Evolutionary conservation across 257 asterid genomes (phyloP).

Genomic region (Sherardia arvensis): DNA sequence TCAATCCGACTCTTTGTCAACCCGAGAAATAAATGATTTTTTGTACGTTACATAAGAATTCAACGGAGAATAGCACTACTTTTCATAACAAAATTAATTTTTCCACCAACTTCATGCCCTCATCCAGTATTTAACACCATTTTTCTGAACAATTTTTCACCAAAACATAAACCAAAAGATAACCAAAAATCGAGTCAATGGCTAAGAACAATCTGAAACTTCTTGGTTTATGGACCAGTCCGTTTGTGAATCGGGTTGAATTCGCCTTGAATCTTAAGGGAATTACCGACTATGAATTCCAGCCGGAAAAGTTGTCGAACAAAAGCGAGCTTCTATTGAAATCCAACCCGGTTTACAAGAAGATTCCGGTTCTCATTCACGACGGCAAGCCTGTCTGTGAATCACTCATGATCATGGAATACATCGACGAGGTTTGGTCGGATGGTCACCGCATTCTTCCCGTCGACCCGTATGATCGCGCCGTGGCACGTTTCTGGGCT

Average conservation of each 20-base stretch:
- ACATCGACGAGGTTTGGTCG: conserved; percentile 31
- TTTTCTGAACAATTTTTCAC: too few relatives aligned
- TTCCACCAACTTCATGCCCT: too few relatives aligned
- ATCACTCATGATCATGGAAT: conserved; percentile 24
- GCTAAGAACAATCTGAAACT: conserved; percentile 7
- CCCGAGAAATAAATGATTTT: too few relatives aligned
- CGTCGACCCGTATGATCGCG: conserved; percentile 24
- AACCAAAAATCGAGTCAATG: conserved; percentile 3
- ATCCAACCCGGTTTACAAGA: conserved; percentile 28
- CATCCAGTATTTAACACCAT: too few relatives aligned
- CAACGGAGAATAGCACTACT: too few relatives aligned
- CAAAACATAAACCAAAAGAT: too few relatives aligned
- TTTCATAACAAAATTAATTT: too few relatives aligned
- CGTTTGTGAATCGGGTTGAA: conserved; percentile 17
- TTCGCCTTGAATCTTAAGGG: conserved; percentile 29
- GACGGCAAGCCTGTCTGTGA: conserved; percentile 19
- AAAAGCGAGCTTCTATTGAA: conserved; percentile 30
- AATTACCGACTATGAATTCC: conserved; percentile 9
- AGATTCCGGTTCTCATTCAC: conserved; percentile 30
- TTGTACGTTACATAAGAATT: too few relatives aligned
- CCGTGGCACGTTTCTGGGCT: conserved; percentile 31
- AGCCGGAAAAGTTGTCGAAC: conserved; percentile 2
- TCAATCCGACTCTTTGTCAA: too few relatives aligned
- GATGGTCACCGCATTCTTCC: conserved; percentile 19
- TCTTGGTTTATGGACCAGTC: conserved; percentile 15